Conservation (phyloP, 2,329 filamentous ascomycete species). For the Trichoderma atroviride region DNA sequence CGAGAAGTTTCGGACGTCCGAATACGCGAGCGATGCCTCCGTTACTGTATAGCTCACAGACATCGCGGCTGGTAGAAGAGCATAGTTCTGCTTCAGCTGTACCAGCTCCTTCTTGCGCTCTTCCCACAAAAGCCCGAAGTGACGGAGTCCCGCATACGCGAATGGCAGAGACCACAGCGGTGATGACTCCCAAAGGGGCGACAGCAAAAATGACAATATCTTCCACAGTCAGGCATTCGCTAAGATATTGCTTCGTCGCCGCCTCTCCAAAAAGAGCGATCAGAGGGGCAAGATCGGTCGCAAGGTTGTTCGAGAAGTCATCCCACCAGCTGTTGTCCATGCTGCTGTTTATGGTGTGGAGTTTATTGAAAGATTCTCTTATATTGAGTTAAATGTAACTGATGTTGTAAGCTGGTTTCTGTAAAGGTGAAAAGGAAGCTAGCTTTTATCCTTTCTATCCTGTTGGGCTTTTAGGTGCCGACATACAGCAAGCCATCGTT, state of each 20-base stretch:
- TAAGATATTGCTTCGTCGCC: conserved; percentile 6
- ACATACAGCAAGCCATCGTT: too few relatives aligned
- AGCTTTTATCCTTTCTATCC: too few relatives aligned
- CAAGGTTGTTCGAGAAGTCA: not conserved
- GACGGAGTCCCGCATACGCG: not conserved
- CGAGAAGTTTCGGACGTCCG: not conserved
- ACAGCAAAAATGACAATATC: not conserved
- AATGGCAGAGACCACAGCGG: not conserved
- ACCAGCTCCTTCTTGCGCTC: not conserved
- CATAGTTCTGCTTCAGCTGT: not conserved
- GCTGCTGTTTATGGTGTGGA: too few relatives aligned
- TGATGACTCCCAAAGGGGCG: not conserved
- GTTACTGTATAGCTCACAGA: not conserved
- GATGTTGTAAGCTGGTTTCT: too few relatives aligned
- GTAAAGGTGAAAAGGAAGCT: too few relatives aligned
- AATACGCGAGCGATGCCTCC: not conserved
- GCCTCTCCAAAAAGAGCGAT: not conserved
- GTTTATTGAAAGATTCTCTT: too few relatives aligned
- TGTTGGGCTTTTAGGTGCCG: too few relatives aligned
- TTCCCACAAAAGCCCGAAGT: not conserved
- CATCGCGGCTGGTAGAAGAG: conserved; percentile 3
- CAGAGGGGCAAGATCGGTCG: not conserved
- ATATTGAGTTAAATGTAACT: too few relatives aligned
- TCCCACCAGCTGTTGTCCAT: not conserved
- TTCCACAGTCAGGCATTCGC: not conserved